These are phyloP conservation scores for Aplosporella prunicola DNA, from an alignment of 2,329 filamentous ascomycete species.

Conservation along the genomic window DNA sequence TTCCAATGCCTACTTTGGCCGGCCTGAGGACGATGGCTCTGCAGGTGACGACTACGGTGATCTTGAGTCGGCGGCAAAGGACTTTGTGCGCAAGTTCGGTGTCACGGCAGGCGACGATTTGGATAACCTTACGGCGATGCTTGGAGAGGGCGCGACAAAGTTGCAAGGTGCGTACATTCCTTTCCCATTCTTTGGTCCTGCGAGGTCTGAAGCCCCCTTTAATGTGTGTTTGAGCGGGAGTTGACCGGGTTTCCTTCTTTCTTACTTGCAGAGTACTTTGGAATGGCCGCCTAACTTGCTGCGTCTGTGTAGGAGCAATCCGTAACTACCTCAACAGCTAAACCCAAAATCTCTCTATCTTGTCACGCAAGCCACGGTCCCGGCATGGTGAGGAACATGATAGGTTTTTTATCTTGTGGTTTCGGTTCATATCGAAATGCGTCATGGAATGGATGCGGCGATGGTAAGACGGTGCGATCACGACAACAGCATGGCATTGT, in stretches of 20 bases:
- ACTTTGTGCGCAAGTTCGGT: slow-evolving; percentile 90
- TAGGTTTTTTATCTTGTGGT: too few species aligned
- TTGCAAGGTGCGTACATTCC: slow-evolving; percentile 51
- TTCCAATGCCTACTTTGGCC: slow-evolving; percentile 94
- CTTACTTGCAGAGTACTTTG: background rate
- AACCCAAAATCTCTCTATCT: too few species aligned
- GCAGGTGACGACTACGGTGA: slow-evolving; percentile 70
- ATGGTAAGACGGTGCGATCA: too few species aligned
- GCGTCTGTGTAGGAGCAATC: slow-evolving; percentile 19
- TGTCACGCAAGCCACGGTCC: too few species aligned
- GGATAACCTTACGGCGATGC: slow-evolving; percentile 72
- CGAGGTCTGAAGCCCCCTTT: background rate
- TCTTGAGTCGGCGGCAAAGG: slow-evolving; percentile 85
- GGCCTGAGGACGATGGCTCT: slow-evolving; percentile 67
- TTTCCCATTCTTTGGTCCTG: slow-evolving; percentile 21
- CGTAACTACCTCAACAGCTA: slow-evolving; percentile 33
- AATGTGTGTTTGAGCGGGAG: background rate
- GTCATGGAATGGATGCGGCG: too few species aligned
- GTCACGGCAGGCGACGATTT: slow-evolving; percentile 93
- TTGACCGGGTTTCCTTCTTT: background rate
- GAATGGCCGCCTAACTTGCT: background rate
- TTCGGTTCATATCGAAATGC: too few species aligned
- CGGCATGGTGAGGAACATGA: too few species aligned
- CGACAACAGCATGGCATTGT: too few species aligned
- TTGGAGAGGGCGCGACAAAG: slow-evolving; percentile 77